These are phyloP conservation scores for Rhizopogon vinicolor DNA, from an alignment of 768 basidiomycete species.

Conservation along the genomic window DNA sequence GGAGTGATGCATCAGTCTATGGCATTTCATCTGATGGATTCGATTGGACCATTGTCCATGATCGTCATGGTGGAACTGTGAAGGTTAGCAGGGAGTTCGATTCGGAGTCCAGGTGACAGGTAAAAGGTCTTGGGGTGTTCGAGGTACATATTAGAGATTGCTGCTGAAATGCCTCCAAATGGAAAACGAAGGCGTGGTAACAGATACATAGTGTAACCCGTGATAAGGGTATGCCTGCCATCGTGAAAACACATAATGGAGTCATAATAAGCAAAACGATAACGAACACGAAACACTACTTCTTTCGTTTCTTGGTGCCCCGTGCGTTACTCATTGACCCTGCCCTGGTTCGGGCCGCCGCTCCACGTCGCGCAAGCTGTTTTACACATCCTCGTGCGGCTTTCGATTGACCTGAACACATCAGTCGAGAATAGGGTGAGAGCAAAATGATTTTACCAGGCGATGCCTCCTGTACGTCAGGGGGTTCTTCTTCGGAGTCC, in stretches of 20 bases:
- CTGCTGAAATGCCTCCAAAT: too few relatives aligned
- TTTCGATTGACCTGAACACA: conserved; percentile 14
- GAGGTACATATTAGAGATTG: too few relatives aligned
- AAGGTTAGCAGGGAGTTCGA: too few relatives aligned
- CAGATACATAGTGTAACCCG: background rate
- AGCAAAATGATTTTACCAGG: conserved; percentile 40
- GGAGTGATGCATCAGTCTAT: too few relatives aligned
- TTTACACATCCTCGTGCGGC: conserved; percentile 23
- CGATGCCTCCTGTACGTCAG: conserved; percentile 54
- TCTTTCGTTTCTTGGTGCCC: conserved; percentile 26
- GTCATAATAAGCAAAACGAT: background rate
- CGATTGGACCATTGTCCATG: too few relatives aligned
- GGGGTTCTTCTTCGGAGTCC: conserved; percentile 67
- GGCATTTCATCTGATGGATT: too few relatives aligned
- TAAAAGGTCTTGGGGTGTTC: too few relatives aligned
- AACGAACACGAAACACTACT: conserved; percentile 13
- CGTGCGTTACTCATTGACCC: conserved; percentile 19
- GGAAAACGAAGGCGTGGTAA: too few relatives aligned
- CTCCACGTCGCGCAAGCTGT: conserved; percentile 17
- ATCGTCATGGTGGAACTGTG: too few relatives aligned
- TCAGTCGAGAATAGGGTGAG: conserved; percentile 10
- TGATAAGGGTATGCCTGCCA: background rate
- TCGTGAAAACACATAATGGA: background rate
- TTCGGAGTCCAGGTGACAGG: too few relatives aligned
- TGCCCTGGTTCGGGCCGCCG: conserved; percentile 19